Conservation (phyloP, 1,139 yeast species). For the Wickerhamomyces sp. region DNA sequence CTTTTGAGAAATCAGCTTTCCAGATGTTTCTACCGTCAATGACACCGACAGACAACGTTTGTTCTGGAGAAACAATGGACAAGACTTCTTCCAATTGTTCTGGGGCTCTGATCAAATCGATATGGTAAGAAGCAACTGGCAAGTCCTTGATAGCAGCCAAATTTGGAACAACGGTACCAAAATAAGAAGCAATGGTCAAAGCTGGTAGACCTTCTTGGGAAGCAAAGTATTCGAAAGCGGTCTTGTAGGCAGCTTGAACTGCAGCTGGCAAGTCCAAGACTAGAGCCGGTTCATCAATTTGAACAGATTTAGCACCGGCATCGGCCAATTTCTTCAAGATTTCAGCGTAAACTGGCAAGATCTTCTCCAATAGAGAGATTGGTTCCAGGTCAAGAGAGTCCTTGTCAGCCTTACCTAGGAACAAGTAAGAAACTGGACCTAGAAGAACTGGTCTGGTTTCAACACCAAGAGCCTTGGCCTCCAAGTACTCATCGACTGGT, state of each 20-base stretch:
- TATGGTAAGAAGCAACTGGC: constrained; percentile 95
- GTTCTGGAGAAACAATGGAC: constrained; percentile 57
- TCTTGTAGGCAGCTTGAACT: constrained; percentile 80
- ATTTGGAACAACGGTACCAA: constrained; percentile 98
- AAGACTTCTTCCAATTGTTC: constrained; percentile 88
- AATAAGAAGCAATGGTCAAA: constrained; percentile 83
- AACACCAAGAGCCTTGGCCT: constrained; percentile 94
- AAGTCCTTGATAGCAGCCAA: constrained; percentile 79
- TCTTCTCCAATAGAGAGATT: constrained; percentile 78
- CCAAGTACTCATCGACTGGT: constrained; percentile 96
- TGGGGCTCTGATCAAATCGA: constrained; percentile 94
- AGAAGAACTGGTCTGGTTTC: constrained; percentile 95
- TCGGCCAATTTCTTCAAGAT: constrained; percentile 79
- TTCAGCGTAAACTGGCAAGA: constrained; percentile 89
- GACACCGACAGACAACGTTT: constrained; percentile 90
- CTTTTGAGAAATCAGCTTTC: constrained; percentile 92
- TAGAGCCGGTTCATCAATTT: constrained; percentile 95
- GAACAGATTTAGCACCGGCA: constrained; percentile 95
- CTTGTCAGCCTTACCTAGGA: constrained; percentile 97
- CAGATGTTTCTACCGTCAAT: constrained; percentile 99
- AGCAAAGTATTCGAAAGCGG: constrained; percentile 73
- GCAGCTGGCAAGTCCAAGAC: constrained; percentile 88
- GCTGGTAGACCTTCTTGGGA: constrained; percentile 66
- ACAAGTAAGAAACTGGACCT: constrained; percentile 94
- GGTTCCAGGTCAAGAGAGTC: constrained; percentile 95